Percentiles rank a stretch among this genome's conserved stretches.
Evolutionary conservation across 768 basidiomycete species (phyloP).

Genomic region (Podaxis rugospora): DNA sequence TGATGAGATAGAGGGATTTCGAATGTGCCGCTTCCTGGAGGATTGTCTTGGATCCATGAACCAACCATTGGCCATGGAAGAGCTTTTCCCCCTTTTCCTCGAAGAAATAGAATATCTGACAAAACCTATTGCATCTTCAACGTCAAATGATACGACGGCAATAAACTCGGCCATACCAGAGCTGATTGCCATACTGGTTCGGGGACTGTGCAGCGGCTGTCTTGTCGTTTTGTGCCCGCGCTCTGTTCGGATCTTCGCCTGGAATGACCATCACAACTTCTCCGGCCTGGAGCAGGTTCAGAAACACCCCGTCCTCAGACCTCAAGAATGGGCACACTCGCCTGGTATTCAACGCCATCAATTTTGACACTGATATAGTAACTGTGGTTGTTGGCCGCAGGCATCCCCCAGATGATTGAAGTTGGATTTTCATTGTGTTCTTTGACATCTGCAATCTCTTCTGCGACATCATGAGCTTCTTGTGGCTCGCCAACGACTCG

Average conservation of each 20-base stretch:
- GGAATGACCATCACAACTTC: slow-evolving; percentile 62
- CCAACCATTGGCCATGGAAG: slow-evolving; percentile 72
- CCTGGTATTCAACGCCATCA: slow-evolving; percentile 56
- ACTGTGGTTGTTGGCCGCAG: slow-evolving; percentile 12
- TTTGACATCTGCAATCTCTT: slow-evolving; percentile 20
- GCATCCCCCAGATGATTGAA: slow-evolving; percentile 31
- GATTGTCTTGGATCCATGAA: slow-evolving; percentile 61
- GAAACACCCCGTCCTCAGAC: not conserved
- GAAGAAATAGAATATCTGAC: slow-evolving; percentile 61
- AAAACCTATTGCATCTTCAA: slow-evolving; percentile 49
- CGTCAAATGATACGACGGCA: not conserved
- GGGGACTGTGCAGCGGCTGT: slow-evolving; percentile 33
- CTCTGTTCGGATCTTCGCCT: slow-evolving; percentile 42
- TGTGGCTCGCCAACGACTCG: slow-evolving; percentile 27
- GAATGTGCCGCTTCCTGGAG: slow-evolving; percentile 67
- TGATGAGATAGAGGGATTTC: slow-evolving; percentile 49
- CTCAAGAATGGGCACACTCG: slow-evolving; percentile 21
- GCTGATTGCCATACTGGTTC: slow-evolving; percentile 52
- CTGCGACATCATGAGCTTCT: slow-evolving; percentile 25
- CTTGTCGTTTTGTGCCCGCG: slow-evolving; percentile 35
- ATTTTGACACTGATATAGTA: slow-evolving; percentile 45
- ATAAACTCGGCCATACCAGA: slow-evolving; percentile 46
- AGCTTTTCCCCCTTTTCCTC: slow-evolving; percentile 37
- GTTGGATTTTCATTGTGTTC: slow-evolving; percentile 20
- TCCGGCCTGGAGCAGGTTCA: slow-evolving; percentile 39